Evolutionary conservation across 257 asterid genomes (phyloP), one percentile per base, ranked within the genome.

Genomic region (Nicotiana undulata): DNA sequence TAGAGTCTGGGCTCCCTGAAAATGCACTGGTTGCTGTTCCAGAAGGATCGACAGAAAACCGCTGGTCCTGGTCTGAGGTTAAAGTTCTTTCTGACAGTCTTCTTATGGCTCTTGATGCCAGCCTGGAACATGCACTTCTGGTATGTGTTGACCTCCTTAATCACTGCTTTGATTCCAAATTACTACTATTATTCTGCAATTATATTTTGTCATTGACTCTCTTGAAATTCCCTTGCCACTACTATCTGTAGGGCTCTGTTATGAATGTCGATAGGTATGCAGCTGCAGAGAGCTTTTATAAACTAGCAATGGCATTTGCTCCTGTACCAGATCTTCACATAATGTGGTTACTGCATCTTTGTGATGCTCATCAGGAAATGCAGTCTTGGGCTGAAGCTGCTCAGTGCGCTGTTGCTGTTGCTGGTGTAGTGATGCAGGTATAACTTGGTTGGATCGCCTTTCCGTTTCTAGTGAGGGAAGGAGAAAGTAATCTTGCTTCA

Each of bases 361-460:
- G 99, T 59, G 99, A 96, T 83, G 99, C 99, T 8, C 99, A 96
- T 92, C 99, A 96, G 88, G 99, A 96, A 89, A 96, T 96, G 99
- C 98, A 94, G 84, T 96, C 99, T 77, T 96, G 99, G 99, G 99
- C 98, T 87, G 99, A 96, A 91, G 98, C 99, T 80, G 99, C 99
- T 11, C 92, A 96, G 85, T 96, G 99, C 86, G 99, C 98, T 82
- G 98, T 94, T 77, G 99, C 97, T 87, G 99, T 96, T 83, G 98
- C 99, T 82, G 99, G 99, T 63, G 99, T 96, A 55, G 98, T 96
- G 84, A 96, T 94, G 98, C 99, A 92, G 96, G 99, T 92, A 72
- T 60, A 60, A 44, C 49, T 40, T 76, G 52, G 81, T 63, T 74
- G 24, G 44, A 1, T 49, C 68, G 29, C 52, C 59, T 77, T 82